Conservation (phyloP, 257 asterid genomes). For the Sherardia arvensis region DNA sequence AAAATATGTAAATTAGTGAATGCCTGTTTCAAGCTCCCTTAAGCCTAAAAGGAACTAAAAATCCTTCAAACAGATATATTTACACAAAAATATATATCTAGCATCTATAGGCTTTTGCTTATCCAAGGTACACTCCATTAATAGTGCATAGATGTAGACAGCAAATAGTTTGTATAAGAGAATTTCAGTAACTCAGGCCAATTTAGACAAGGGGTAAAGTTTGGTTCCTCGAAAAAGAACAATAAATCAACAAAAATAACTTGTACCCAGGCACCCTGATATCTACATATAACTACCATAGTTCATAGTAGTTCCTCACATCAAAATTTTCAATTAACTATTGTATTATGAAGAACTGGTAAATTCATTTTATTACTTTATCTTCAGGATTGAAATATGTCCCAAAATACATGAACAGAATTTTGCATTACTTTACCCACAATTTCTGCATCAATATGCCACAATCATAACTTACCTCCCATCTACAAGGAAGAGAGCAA, state of each 20-base stretch:
- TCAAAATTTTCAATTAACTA: not conserved
- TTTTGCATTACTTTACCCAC: too few species aligned
- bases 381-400: not conserved
- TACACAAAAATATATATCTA: too few species aligned
- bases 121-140: not conserved
- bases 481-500: constrained; percentile 70
- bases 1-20: too few species aligned
- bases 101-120: not conserved
- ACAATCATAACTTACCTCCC: constrained; percentile 46
- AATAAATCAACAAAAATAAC: not conserved
- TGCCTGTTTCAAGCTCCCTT: not conserved
- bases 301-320: not conserved
- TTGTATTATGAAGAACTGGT: not conserved
- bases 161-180: not conserved
- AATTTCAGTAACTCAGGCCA: not conserved
- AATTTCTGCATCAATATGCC: constrained; percentile 45
- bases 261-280: not conserved
- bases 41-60: not conserved
- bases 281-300: not conserved
- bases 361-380: not conserved
- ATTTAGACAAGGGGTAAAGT: not conserved
- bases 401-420: not conserved
- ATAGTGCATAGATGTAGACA: not conserved
- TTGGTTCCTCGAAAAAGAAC: not conserved
- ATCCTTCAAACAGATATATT: not conserved